Evolutionary conservation across 1,284 basidiomycete species (phyloP).

Genomic region (Rhodotorula mucilaginosa): DNA sequence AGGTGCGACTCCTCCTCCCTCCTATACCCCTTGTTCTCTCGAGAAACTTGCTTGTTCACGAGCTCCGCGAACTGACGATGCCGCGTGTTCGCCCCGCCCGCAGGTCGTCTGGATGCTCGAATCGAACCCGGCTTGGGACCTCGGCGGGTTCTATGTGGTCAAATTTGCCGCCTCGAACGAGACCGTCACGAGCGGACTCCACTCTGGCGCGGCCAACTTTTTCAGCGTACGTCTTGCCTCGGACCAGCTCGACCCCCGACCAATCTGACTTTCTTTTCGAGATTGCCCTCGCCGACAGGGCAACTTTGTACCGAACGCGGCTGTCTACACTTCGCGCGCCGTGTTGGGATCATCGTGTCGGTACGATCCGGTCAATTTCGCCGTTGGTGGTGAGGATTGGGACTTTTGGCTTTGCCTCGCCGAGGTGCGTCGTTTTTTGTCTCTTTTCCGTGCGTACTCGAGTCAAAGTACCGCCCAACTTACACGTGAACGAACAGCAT

Average conservation of each 20-base stretch:
- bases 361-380: constrained; percentile 35
- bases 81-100: too few relatives aligned
- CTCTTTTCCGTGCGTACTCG: too few relatives aligned
- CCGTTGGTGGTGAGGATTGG: constrained; percentile 40
- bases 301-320: constrained; percentile 40
- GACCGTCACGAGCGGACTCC: constrained; percentile 31
- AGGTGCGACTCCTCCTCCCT: constrained; percentile 7
- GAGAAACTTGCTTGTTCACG: not conserved
- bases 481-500: not conserved
- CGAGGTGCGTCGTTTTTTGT: constrained; percentile 9
- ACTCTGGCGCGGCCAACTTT: constrained; percentile 31
- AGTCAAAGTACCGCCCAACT: too few relatives aligned
- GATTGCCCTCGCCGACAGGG: constrained; percentile 4
- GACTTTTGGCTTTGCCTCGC: constrained; percentile 43
- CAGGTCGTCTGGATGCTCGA: constrained; percentile 39
- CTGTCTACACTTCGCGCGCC: constrained; percentile 27
- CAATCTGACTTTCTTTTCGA: too few relatives aligned
- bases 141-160: constrained; percentile 37
- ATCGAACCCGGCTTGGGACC: constrained; percentile 34
- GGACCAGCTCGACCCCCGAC: not conserved
- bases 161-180: constrained; percentile 32
- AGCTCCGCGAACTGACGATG: too few relatives aligned
- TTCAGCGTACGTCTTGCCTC: constrained; percentile 9
- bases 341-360: constrained; percentile 21
- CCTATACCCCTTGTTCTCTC: too few relatives aligned